phyloP scores from a whole-genome alignment of 148 eudicot species.

The Dianthus caryophyllus region DNA sequence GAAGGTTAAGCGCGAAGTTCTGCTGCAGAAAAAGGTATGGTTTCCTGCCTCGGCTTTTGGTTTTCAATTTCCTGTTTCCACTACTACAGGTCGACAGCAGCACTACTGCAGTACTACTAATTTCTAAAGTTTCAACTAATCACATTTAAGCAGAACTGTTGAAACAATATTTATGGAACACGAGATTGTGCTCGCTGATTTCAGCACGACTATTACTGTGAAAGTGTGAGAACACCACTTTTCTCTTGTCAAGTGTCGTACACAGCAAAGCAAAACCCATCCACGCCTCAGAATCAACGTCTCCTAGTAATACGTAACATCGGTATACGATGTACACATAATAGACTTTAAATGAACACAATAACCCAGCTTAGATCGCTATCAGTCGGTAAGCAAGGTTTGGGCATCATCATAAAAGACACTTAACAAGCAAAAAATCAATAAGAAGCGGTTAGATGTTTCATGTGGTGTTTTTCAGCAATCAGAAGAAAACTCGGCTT shows the following conservation, averaged over 20 bases:
- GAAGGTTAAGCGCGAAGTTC: conserved; percentile 71
- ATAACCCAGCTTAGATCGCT: too few species aligned
- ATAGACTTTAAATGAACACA: too few species aligned
- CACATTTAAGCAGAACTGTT: background rate
- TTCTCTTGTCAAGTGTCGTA: background rate
- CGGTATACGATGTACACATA: too few species aligned
- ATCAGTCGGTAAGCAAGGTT: background rate
- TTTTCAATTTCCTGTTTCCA: too few species aligned
- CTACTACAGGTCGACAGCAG: too few species aligned
- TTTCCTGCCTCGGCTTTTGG: background rate
- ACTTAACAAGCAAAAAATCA: background rate
- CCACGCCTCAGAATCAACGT: background rate
- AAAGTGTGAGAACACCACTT: background rate
- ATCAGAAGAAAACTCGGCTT: background rate
- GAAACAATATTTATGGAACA: background rate
- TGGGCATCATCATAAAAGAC: background rate
- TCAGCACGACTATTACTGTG: background rate
- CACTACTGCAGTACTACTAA: background rate
- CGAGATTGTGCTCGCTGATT: background rate
- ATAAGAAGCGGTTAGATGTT: background rate
- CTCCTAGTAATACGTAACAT: too few species aligned
- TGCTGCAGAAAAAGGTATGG: conserved; percentile 75
- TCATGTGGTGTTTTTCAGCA: background rate
- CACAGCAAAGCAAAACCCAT: background rate
- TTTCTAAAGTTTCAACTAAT: background rate